These are phyloP conservation scores for Puccinia horiana DNA, from an alignment of 1,284 basidiomycete species.

Conservation along the genomic window DNA sequence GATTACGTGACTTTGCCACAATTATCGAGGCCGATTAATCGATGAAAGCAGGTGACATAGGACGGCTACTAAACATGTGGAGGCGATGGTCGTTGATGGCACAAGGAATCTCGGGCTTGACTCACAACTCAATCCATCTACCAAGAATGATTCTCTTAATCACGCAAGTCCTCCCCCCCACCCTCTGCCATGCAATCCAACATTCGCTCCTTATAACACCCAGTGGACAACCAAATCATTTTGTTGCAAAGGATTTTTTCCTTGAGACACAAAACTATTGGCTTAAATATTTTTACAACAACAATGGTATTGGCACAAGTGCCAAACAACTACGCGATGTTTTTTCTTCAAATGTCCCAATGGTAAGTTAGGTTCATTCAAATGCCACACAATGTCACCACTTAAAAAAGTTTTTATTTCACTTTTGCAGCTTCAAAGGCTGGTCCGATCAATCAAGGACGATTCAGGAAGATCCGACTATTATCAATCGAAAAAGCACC, in stretches of 20 bases:
- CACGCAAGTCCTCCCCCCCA: background rate
- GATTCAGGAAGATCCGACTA: background rate
- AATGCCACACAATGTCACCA: too few relatives aligned
- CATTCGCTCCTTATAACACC: background rate
- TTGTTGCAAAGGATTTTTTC: background rate
- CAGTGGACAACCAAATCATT: background rate
- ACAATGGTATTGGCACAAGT: background rate
- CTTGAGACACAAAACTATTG: constrained; percentile 6
- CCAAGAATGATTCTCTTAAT: background rate
- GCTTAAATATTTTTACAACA: constrained; percentile 7
- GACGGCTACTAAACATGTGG: background rate
- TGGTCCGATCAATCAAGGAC: background rate
- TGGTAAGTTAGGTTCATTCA: too few relatives aligned
- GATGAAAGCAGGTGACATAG: background rate
- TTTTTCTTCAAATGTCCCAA: background rate
- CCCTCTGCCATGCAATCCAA: background rate
- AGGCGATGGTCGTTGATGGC: background rate
- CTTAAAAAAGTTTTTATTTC: too few relatives aligned
- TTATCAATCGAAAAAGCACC: constrained; percentile 7
- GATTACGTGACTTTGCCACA: background rate
- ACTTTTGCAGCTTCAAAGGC: background rate
- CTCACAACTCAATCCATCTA: background rate
- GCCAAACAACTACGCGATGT: background rate
- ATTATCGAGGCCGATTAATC: background rate
- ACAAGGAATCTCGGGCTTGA: background rate